phyloP scores from a whole-genome alignment of 2,329 filamentous ascomycete species.

The Cytospora paraplurivora region DNA sequence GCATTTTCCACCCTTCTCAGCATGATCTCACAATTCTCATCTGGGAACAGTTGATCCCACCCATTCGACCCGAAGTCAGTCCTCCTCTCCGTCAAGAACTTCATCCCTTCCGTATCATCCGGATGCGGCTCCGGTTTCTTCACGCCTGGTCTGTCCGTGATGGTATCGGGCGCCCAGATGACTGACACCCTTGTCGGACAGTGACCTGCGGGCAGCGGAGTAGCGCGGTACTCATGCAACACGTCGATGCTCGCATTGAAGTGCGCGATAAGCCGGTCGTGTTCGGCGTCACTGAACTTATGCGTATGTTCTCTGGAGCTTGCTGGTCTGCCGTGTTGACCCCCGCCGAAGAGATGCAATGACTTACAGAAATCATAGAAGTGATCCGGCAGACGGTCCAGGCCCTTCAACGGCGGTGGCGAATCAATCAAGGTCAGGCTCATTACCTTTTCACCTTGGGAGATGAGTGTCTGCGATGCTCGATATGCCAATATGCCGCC shows the following conservation, averaged over 20 bases:
- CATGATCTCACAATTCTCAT: constrained; percentile 1
- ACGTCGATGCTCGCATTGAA: constrained; percentile 16
- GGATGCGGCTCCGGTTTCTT: constrained; percentile 13
- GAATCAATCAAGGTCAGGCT: constrained; percentile 11
- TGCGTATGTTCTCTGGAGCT: constrained; percentile 11
- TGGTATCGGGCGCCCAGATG: constrained; percentile 19
- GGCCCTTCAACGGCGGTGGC: not conserved
- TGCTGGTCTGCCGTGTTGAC: constrained; percentile 11
- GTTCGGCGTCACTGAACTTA: constrained; percentile 8
- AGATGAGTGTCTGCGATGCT: not conserved
- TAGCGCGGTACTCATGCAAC: constrained; percentile 13
- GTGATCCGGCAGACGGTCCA: constrained; percentile 5
- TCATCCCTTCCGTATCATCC: constrained; percentile 14
- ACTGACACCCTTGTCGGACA: constrained; percentile 11
- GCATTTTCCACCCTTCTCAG: constrained; percentile 4
- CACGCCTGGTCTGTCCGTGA: constrained; percentile 9
- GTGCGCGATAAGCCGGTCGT: constrained; percentile 13
- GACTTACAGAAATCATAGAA: constrained; percentile 20
- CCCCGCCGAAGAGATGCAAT: constrained; percentile 14
- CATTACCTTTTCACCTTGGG: not conserved
- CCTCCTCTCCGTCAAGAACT: constrained; percentile 15
- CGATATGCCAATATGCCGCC: constrained; percentile 64
- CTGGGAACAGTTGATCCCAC: constrained; percentile 5
- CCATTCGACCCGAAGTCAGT: constrained; percentile 14
- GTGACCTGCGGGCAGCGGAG: not conserved